Base-by-base conservation (phyloP, 371 early-diverging fungal genomes). In the Rhizopus microsporus region DNA sequence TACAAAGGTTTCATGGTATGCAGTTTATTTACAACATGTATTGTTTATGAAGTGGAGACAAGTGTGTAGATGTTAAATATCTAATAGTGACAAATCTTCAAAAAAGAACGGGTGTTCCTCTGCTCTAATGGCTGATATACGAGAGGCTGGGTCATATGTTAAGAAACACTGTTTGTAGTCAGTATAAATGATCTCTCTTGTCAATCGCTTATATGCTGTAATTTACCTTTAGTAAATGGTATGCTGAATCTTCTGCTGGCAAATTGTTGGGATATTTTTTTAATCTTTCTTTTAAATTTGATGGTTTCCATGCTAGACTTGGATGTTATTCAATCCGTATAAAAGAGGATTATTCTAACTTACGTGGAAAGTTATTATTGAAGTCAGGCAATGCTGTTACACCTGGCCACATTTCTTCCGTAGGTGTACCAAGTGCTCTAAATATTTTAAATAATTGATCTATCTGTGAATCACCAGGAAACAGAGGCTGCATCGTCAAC, bases 341-440 rank as follows among this genome's bases (percentile, higher is more conserved):
- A 17, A 35, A 9, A 31, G 37, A 12, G 5, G 39, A 42, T 23
- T 10, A 5, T 9, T 17, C 9, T 9, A n/a, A 50, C 57, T 56
- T 65, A 69, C 65, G 58, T 17, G 66, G 66, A 37, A 70, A 65
- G 4, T 52, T 8, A 3, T 17, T 37, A 33, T 59, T 69, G 12
- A 48, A 70, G 9, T 66, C 63, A 17, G 93, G 95, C 39, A 98
- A 68, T 7, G 57, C 57, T 1, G 85, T 75, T 35, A 99, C 83
- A 32, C 93, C 93, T 9, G 92, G 90, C 98, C 99, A 99, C 10
- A 74, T 67, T n/a, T 82, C 74, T 54, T 96, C 94, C 53, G 76
- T 88, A 0, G 99, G 99, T 8, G 98, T 98, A 32, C 99, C 99
- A 7, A 97, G 78, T n/a, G 82, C 39, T 46, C 82, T 67, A 65